Evolutionary conservation across 345 rosid genomes (phyloP).

Genomic region (Camelina neglecta): DNA sequence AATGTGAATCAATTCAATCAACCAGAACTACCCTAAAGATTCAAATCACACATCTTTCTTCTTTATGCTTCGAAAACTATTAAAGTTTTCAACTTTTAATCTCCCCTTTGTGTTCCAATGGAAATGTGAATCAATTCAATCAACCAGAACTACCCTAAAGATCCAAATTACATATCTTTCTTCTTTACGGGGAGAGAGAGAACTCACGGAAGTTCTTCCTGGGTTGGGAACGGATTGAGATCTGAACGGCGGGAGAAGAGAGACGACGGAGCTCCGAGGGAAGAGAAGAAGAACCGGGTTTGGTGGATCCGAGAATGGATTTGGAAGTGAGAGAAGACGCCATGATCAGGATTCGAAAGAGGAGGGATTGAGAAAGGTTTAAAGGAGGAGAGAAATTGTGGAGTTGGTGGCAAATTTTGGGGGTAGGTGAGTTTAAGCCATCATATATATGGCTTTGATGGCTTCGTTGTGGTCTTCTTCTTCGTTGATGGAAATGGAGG

Average conservation of each 20-base stretch:
- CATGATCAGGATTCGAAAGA: constrained; percentile 45
- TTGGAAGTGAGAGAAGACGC: constrained; percentile 61
- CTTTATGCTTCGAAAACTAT: not conserved
- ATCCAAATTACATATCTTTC: not conserved
- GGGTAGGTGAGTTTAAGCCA: constrained; percentile 41
- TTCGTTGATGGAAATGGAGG: constrained; percentile 27
- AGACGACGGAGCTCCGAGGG: constrained; percentile 55
- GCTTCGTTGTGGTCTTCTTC: constrained; percentile 21
- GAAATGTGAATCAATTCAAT: constrained; percentile 23
- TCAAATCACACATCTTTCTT: not conserved
- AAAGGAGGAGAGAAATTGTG: not conserved
- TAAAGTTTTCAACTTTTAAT: not conserved
- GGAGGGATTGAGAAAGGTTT: constrained; percentile 31
- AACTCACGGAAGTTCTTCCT: constrained; percentile 61
- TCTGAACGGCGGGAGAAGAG: constrained; percentile 50
- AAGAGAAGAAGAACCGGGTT: constrained; percentile 41
- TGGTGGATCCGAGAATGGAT: constrained; percentile 56
- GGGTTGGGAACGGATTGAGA: constrained; percentile 52
- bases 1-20: constrained; percentile 24
- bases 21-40: not conserved
- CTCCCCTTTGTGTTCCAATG: not conserved
- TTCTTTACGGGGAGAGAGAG: not conserved
- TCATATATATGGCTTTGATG: not conserved
- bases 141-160: not conserved
- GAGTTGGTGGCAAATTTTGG: constrained; percentile 26